phyloP scores from a whole-genome alignment of 805 yeast species.

The Pichia scutulata region DNA sequence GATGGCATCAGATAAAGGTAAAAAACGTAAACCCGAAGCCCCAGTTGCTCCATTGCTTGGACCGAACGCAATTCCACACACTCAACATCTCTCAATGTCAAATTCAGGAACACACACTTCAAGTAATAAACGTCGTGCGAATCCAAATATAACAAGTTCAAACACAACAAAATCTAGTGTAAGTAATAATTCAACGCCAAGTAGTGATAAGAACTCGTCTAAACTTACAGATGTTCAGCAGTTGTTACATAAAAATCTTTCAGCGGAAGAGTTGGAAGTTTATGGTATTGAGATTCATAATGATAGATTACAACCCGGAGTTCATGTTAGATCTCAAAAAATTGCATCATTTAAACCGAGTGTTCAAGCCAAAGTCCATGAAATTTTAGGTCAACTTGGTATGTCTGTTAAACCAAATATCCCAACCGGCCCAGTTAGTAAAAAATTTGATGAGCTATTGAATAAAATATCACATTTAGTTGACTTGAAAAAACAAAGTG shows the following conservation, averaged over 20 bases:
- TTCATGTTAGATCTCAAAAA: slow-evolving; percentile 69
- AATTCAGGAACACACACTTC: not conserved
- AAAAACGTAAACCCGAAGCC: slow-evolving; percentile 42
- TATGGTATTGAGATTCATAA: slow-evolving; percentile 78
- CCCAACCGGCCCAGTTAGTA: slow-evolving; percentile 75
- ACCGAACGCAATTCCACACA: slow-evolving; percentile 45
- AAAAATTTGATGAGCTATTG: slow-evolving; percentile 67
- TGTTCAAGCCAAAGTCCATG: slow-evolving; percentile 51
- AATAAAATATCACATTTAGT: slow-evolving; percentile 62
- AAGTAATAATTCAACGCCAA: not conserved
- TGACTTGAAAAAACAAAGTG: slow-evolving; percentile 81
- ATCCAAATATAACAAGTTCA: slow-evolving; percentile 1
- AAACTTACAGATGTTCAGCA: slow-evolving; percentile 21
- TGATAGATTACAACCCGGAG: slow-evolving; percentile 73
- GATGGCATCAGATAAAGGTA: slow-evolving; percentile 59
- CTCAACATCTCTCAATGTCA: slow-evolving; percentile 21
- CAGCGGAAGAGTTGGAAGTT: slow-evolving; percentile 72
- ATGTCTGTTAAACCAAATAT: slow-evolving; percentile 77
- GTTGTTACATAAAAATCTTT: slow-evolving; percentile 47
- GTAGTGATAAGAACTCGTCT: not conserved
- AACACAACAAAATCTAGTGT: not conserved
- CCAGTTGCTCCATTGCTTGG: slow-evolving; percentile 56
- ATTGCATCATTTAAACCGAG: slow-evolving; percentile 75
- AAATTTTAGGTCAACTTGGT: slow-evolving; percentile 68
- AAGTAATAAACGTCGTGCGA: slow-evolving; percentile 2